These are phyloP conservation scores for Talaromyces sp. DNA, from an alignment of 2,329 filamentous ascomycete genomes.

Conservation along the genomic window DNA sequence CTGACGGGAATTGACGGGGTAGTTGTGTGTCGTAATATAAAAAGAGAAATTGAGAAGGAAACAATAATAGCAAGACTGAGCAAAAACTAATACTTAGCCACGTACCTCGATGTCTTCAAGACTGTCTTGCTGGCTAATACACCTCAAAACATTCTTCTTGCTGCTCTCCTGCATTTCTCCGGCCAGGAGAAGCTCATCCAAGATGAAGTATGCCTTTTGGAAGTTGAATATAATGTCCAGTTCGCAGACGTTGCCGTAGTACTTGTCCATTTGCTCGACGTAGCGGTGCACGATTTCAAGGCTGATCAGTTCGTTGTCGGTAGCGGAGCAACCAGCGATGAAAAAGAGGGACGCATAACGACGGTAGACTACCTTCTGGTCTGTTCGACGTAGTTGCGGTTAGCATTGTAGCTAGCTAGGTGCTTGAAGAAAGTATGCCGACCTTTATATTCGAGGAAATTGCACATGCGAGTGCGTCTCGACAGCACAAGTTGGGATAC, in stretches of 20 bases:
- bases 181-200: constrained; percentile 91
- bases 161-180: constrained; percentile 98
- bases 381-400: constrained; percentile 47
- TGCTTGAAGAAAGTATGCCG: constrained; percentile 12
- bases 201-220: constrained; percentile 98
- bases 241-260: constrained; percentile 99
- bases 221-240: constrained; percentile 99
- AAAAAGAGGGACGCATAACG: constrained; percentile 99
- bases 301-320: constrained; percentile 96
- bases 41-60: neutral
- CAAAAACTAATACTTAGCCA: constrained; percentile 26
- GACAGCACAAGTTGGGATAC: constrained; percentile 96
- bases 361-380: constrained; percentile 97
- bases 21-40: neutral
- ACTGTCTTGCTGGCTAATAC: constrained; percentile 95
- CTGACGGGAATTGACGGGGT: neutral
- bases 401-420: constrained; percentile 3
- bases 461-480: constrained; percentile 97
- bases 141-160: constrained; percentile 96
- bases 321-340: constrained; percentile 94
- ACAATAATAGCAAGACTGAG: neutral
- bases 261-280: constrained; percentile 99
- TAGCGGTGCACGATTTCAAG: constrained; percentile 99
- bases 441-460: constrained; percentile 99
- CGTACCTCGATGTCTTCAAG: constrained; percentile 99